Conservation (phyloP, 805 yeast species). For the Barnettozyma populi region DNA sequence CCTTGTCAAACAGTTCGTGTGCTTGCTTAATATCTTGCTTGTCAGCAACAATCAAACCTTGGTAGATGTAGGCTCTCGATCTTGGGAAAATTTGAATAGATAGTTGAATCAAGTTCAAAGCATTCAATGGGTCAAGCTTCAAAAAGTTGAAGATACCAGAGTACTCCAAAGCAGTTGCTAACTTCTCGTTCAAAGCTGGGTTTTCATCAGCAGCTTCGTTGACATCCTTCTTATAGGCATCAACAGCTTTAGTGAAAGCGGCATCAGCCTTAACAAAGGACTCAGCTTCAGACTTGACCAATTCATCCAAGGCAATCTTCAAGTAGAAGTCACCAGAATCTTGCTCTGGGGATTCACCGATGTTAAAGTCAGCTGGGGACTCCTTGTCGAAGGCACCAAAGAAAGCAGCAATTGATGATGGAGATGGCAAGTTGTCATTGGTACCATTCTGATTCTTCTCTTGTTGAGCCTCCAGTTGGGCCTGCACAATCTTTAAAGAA, state of each 20-base stretch:
- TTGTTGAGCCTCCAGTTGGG: slow-evolving; percentile 38
- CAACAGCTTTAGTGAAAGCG: slow-evolving; percentile 51
- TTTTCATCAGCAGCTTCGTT: slow-evolving; percentile 22
- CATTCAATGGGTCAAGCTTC: slow-evolving; percentile 63
- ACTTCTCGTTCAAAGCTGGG: slow-evolving; percentile 28
- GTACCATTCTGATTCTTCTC: slow-evolving; percentile 9
- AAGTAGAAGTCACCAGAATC: slow-evolving; percentile 61
- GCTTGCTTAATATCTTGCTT: slow-evolving; percentile 63
- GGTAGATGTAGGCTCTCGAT: slow-evolving; percentile 74
- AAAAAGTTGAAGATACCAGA: slow-evolving; percentile 79
- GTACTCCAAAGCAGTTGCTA: slow-evolving; percentile 78
- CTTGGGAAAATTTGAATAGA: slow-evolving; percentile 68
- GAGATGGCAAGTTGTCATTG: slow-evolving; percentile 58
- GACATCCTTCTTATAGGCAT: slow-evolving; percentile 32
- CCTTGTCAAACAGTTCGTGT: slow-evolving; percentile 66
- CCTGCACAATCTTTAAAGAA: slow-evolving; percentile 67
- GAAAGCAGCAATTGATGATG: slow-evolving; percentile 79
- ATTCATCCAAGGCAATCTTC: slow-evolving; percentile 55
- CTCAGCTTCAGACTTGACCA: slow-evolving; percentile 38
- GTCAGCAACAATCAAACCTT: slow-evolving; percentile 82
- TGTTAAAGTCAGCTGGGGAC: slow-evolving; percentile 36
- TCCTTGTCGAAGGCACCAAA: slow-evolving; percentile 77
- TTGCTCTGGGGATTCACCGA: slow-evolving; percentile 34
- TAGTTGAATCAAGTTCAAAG: slow-evolving; percentile 57
- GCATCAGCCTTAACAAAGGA: slow-evolving; percentile 35